Evolutionary conservation across 495 filamentous ascomycete genomes (phyloP), one percentile per base, ranked within the genome.

Genomic region (Hypoxylon cercidicola): DNA sequence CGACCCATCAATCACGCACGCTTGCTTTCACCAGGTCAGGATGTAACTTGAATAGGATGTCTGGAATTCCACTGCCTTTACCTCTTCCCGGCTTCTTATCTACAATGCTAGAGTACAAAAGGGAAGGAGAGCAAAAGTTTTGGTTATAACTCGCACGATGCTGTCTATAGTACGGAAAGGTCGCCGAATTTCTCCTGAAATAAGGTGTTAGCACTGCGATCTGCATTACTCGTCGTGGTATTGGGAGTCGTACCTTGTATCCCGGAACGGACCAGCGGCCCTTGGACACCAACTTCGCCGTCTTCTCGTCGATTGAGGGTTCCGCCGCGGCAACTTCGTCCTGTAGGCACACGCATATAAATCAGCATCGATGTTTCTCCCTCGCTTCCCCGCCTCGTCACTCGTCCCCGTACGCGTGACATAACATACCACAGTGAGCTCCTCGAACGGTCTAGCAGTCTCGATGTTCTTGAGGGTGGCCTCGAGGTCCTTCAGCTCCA

Each of bases 401-500:
- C 4, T 16, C 52, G 23, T 37, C 39, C 18, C n/a, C n/a, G n/a
- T n/a, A n/a, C n/a, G n/a, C 35, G 32, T 51, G 7, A 37, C 5
- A 30, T 35, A 28, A 93, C 93, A 77, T 89, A 97, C 93, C 79
- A 98, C 95, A 72, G 96, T 98, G 78, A 98, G 85, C 64, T 99
- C 91, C 65, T 99, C 95, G 78, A 97, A 98, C 55, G 94, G 92
- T 78, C 96, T 84, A 46, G 96, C 93, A 69, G 87, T 88, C 87
- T 98, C 92, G 71, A 99, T 99, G 81, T 99, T 97, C 84, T 88
- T 88, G 73, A 99, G 82, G 46, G 96, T 97, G 84, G 89, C 91
- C 77, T 95, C 84, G 76, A 99, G 82, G 81, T 94, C 94, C 81
- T 85, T 84, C 74, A 99, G 81, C 83, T 99, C 96, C 64, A 87